Conservation (phyloP, 495 filamentous ascomycete genomes). For the Talaromyces adpressus region DNA sequence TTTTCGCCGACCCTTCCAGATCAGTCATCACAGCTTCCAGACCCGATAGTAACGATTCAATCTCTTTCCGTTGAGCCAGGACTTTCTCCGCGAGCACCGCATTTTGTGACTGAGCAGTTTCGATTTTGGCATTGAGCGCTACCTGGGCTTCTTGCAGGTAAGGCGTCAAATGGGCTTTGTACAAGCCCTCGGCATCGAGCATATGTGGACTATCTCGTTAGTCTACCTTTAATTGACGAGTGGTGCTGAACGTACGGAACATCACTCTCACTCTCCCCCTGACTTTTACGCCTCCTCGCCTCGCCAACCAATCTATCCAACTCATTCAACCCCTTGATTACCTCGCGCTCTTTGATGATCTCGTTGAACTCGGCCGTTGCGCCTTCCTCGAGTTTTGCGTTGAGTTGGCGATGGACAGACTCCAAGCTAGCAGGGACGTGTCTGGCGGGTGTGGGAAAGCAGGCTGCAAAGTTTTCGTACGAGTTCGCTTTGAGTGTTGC, state of each 20-base stretch:
- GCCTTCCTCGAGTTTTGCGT: slow-evolving; percentile 55
- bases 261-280: slow-evolving; percentile 18
- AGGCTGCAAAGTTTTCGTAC: slow-evolving; percentile 73
- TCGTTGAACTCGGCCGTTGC: slow-evolving; percentile 66
- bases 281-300: slow-evolving; percentile 53
- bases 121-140: slow-evolving; percentile 53
- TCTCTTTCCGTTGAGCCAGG: slow-evolving; percentile 62
- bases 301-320: slow-evolving; percentile 70
- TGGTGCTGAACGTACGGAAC: slow-evolving; percentile 26
- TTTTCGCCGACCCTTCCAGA: slow-evolving; percentile 56
- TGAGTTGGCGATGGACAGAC: slow-evolving; percentile 63
- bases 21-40: slow-evolving; percentile 65
- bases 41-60: slow-evolving; percentile 55
- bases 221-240: neutral
- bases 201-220: slow-evolving; percentile 57
- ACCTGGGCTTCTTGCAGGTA: slow-evolving; percentile 54
- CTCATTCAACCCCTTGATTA: slow-evolving; percentile 71
- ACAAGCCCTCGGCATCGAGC: slow-evolving; percentile 59
- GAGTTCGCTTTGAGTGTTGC: slow-evolving; percentile 67
- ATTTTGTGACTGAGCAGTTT: slow-evolving; percentile 59
- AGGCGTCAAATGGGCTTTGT: slow-evolving; percentile 63
- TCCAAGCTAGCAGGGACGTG: slow-evolving; percentile 60
- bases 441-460: slow-evolving; percentile 77
- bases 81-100: slow-evolving; percentile 53
- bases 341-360: slow-evolving; percentile 63